Conservation (phyloP, 2,329 filamentous ascomycete species). For the Lachnellula subtilissima region DNA sequence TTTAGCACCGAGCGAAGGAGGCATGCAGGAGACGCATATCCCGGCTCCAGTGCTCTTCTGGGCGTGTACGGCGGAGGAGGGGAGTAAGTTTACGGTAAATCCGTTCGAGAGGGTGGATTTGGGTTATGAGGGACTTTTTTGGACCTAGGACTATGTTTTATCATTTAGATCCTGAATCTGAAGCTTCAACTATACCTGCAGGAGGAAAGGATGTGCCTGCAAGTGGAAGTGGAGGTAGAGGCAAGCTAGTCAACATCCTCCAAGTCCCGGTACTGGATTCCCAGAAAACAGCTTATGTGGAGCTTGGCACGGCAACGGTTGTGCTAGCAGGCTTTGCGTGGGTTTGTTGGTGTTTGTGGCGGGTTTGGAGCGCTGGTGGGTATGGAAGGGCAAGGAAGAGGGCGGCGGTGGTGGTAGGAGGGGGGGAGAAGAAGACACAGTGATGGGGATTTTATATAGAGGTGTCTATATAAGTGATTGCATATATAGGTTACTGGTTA, state of each 20-base stretch:
- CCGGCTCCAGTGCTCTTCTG: conserved; percentile 86
- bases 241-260: conserved; percentile 48
- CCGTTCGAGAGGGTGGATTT: conserved; percentile 82
- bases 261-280: conserved; percentile 62
- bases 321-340: conserved; percentile 64
- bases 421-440: conserved; percentile 17
- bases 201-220: background rate
- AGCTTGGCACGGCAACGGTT: conserved; percentile 51
- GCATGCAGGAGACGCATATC: conserved; percentile 52
- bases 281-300: conserved; percentile 43
- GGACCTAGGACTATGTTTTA: conserved; percentile 74
- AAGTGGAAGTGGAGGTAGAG: conserved; percentile 9
- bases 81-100: conserved; percentile 64
- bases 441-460: conserved; percentile 3
- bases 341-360: conserved; percentile 48
- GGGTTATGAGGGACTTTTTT: conserved; percentile 80
- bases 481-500: no score
- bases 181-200: background rate
- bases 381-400: conserved; percentile 15
- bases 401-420: background rate
- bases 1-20: conserved; percentile 55
- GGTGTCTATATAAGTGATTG: no score
- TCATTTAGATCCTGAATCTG: conserved; percentile 55
- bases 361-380: conserved; percentile 24
- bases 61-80: conserved; percentile 69